Evolutionary conservation across 2,329 filamentous ascomycete genomes (phyloP), one percentile per base, ranked within the genome.

Genomic region (Nemania sp.): DNA sequence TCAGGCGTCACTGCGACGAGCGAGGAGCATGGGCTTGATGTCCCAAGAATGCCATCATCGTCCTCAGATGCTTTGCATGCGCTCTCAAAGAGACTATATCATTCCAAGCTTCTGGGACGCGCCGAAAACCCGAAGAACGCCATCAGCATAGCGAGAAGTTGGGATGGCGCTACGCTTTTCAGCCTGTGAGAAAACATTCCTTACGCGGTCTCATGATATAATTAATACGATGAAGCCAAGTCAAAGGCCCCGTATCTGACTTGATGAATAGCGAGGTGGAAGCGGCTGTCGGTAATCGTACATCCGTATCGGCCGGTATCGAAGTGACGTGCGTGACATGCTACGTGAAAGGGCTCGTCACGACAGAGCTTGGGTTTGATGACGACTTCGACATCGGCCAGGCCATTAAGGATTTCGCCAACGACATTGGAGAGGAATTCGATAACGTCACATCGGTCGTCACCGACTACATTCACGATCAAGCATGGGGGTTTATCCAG

Each of bases 341-440:
- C 66, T 85, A 84, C 66, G 69, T 84, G 56, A 80, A 80, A 57
- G 81, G 80, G 45, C 69, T 65, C 5, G 80, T 79, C 11, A 77
- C 70, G 10, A 78, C 78, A 1, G 68, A 77, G 18, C 70, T 85
- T 21, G 77, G 71, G 0, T 73, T 82, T 9, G 71, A 74, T 2
- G 73, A 73, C 7, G 68, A 74, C 3, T 79, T 83, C 68, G 77
- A 83, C 52, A 65, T 73, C 20, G 74, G 61, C 4, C 59, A 75
- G 20, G 69, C 70, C 7, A 54, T 79, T 25, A 35, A 62, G 11
- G 75, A 77, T 35, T 67, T 78, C 49, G 74, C 72, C 0, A 49
- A 68, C 9, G 67, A 74, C 25, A 55, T 79, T n/a, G 63, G 57
- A 6, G 64, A 68, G 1, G 74, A 76, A 4, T 55, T 78, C 15